These are phyloP conservation scores for Rhizopus sp. DNA, from an alignment of 371 early-diverging fungal species.

Conservation along the genomic window DNA sequence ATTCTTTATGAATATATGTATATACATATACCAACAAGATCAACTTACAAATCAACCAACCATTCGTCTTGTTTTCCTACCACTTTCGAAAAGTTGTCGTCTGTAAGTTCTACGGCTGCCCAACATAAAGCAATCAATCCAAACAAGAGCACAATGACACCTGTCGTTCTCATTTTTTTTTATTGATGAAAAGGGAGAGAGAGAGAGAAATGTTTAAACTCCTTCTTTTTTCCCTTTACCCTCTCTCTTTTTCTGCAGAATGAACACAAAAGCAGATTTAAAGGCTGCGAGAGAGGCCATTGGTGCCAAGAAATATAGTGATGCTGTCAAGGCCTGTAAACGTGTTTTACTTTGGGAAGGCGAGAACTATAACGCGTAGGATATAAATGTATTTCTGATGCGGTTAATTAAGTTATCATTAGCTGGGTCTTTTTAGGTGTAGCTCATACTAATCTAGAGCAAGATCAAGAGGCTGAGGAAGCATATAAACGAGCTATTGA, in stretches of 20 bases:
- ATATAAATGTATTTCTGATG: background rate
- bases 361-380: constrained; percentile 81
- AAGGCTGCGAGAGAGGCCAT: constrained; percentile 83
- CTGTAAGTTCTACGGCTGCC: constrained; percentile 39
- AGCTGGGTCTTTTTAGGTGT: constrained; percentile 81
- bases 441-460: constrained; percentile 68
- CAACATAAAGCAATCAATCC: constrained; percentile 6
- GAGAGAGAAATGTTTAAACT: constrained; percentile 4
- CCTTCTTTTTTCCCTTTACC: background rate
- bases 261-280: constrained; percentile 66
- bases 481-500: constrained; percentile 73
- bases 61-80: constrained; percentile 37
- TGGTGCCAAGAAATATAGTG: constrained; percentile 68
- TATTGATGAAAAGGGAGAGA: background rate
- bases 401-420: background rate
- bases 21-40: background rate
- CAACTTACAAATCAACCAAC: constrained; percentile 46
- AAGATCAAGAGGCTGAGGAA: constrained; percentile 64
- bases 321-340: constrained; percentile 71
- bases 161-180: background rate
- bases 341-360: constrained; percentile 73
- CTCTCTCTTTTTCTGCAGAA: constrained; percentile 9
- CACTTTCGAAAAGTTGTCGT: constrained; percentile 34
- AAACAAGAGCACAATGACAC: background rate
- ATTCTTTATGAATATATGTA: background rate